Evolutionary conservation across 805 yeast genomes (phyloP).

Genomic region (Barnettozyma salicaria): DNA sequence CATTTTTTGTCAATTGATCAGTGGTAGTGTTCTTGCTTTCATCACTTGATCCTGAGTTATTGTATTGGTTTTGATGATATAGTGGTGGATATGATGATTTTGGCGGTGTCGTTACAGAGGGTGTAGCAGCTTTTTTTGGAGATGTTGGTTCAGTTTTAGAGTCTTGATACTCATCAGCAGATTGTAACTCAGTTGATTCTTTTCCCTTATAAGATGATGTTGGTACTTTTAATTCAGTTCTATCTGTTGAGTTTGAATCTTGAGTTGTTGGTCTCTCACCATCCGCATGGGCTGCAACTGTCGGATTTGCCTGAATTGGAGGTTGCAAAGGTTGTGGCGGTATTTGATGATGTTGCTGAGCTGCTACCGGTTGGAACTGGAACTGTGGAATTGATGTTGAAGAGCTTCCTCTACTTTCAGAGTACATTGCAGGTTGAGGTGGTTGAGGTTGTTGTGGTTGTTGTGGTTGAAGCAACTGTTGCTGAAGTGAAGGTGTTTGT

Average conservation of each 20-base stretch:
- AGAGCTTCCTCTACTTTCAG: too few relatives aligned
- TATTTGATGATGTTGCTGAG: too few relatives aligned
- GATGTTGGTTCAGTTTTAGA: conserved; percentile 15
- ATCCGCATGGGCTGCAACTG: too few relatives aligned
- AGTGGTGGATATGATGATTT: conserved; percentile 10
- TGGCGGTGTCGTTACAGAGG: conserved; percentile 12
- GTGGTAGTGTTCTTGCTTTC: conserved; percentile 8
- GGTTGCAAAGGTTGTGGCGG: too few relatives aligned
- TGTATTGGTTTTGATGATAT: conserved; percentile 7
- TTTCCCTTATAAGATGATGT: conserved; percentile 6
- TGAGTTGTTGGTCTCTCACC: conserved; percentile 15
- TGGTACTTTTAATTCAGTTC: conserved; percentile 18
- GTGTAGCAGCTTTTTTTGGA: conserved; percentile 12
- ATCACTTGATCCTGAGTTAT: too few relatives aligned
- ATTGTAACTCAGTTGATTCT: conserved; percentile 1
- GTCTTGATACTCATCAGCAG: conserved; percentile 7
- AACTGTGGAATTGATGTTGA: conserved; percentile 1
- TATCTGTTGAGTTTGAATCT: conserved; percentile 18
- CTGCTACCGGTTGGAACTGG: too few relatives aligned
- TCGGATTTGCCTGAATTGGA: too few relatives aligned
- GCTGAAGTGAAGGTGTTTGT: conserved; percentile 4
- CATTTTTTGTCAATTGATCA: conserved; percentile 4
- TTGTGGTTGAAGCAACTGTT: conserved; percentile 1
- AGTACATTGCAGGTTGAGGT: neutral
- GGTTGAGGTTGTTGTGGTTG: neutral